These are phyloP conservation scores for Phytophthora cryptogea DNA, from an alignment of 352 stramenopile species.

Conservation along the genomic window DNA sequence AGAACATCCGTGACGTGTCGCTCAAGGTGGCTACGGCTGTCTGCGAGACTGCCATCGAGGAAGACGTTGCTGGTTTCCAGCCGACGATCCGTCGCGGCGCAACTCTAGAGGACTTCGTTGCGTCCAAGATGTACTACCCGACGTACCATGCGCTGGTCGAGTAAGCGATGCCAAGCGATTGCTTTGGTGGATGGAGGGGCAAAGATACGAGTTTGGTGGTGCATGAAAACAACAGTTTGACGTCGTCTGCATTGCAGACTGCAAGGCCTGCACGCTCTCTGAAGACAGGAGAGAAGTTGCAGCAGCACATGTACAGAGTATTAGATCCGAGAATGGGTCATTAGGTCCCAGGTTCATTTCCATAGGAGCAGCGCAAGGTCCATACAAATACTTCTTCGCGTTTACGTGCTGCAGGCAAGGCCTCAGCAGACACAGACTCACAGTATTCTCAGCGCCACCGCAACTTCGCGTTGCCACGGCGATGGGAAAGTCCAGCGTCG, in stretches of 20 bases:
- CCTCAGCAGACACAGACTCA: constrained; percentile 13
- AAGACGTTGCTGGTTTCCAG: constrained; percentile 85
- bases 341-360: constrained; percentile 16
- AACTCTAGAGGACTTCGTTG: constrained; percentile 90
- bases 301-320: constrained; percentile 27
- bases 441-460: constrained; percentile 1
- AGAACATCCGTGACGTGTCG: constrained; percentile 93
- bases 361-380: constrained; percentile 19
- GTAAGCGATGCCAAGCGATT: constrained; percentile 31
- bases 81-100: constrained; percentile 67
- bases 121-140: constrained; percentile 95
- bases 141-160: constrained; percentile 94
- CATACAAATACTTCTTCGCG: constrained; percentile 18
- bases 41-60: constrained; percentile 87
- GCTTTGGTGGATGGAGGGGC: constrained; percentile 11
- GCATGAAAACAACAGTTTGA: constrained; percentile 16
- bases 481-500: constrained; percentile 3
- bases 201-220: constrained; percentile 25
- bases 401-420: constrained; percentile 22
- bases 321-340: constrained; percentile 13
- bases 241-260: not conserved
- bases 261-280: constrained; percentile 13
- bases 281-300: constrained; percentile 24
- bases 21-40: constrained; percentile 93
- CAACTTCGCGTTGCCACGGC: constrained; percentile 12